A percentile compares a stretch with the other conserved stretches of the same genome.
phyloP scores from a whole-genome alignment of 192 early-diverging fungal genomes.

The Coemansia sp. region DNA sequence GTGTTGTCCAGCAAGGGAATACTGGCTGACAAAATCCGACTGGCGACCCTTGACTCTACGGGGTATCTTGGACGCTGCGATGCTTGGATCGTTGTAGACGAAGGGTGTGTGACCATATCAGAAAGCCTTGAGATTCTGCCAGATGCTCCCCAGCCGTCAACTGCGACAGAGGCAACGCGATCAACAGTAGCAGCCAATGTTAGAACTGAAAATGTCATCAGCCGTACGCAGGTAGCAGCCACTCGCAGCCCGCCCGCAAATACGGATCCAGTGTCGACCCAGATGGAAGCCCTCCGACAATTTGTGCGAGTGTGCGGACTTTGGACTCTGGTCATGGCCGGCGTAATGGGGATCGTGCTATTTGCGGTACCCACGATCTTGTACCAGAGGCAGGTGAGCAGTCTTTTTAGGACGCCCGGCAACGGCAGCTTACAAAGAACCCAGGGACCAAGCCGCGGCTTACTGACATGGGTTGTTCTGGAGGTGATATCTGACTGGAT shows the following conservation, averaged over 20 bases:
- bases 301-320: constrained; percentile 24
- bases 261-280: background rate
- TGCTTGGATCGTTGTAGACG: constrained; percentile 41
- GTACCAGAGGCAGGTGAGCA: constrained; percentile 16
- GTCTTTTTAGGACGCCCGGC: background rate
- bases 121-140: background rate
- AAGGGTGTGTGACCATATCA: constrained; percentile 25
- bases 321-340: constrained; percentile 13
- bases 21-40: constrained; percentile 35
- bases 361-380: constrained; percentile 25
- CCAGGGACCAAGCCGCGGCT: background rate
- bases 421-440: background rate
- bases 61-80: constrained; percentile 55
- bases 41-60: constrained; percentile 60
- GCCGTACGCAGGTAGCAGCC: background rate
- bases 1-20: constrained; percentile 39
- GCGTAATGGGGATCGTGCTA: constrained; percentile 8
- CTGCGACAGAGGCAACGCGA: background rate
- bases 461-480: background rate
- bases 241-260: background rate
- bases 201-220: too few species aligned
- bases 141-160: background rate
- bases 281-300: background rate
- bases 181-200: background rate
- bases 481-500: constrained; percentile 22